Base-by-base conservation (phyloP, 495 filamentous ascomycete species). In the Annulohypoxylon maeteangense region DNA sequence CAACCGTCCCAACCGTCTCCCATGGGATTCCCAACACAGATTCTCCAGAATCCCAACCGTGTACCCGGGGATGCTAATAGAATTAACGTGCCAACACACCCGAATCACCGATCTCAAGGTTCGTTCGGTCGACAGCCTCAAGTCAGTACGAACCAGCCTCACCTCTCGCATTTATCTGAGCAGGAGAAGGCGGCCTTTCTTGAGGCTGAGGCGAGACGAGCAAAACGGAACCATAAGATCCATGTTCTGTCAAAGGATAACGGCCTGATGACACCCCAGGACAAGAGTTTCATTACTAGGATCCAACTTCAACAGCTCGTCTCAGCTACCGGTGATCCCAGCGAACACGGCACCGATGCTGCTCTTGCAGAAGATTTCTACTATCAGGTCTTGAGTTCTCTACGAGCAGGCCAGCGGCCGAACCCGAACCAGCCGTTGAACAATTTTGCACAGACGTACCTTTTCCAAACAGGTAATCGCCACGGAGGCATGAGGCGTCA, bases 181-280 rank as follows among this genome's bases (percentile, higher is more conserved):
- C 91, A 93, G 55, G 86, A 90, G 54, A 93, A 94, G 66, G 84
- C 89, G 14, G 87, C 89, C 12, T 97, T 92, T 76, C 78, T 97
- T 63, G 87, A 91, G 66, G 95, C 97, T 71, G 95, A 98, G 77
- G 94, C 95, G 8, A 97, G 93, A 80, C 89, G 96, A 50, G 92
- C 96, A 2, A 99, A 99, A 81, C 89, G 95, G 31, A 98, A 98
- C 76, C 95, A 98, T 83, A 99, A 99, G 83, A 99, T 99, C 59
- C 93, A 92, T 74, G 86, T 95, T 23, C 83, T 99, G 23, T 97
- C 96, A 7, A 92, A 90, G 73, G 94, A 96, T 74, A 98, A 99
- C 75, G 96, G 95, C 25, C 78, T 99, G 61, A 99, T 99, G 95
- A 98, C 96, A 18, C 96, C 96, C 2, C 93, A 97, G 76, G 95